Base-by-base conservation (phyloP, 176 grass and related monocot genomes). In the Stipa capillata region DNA sequence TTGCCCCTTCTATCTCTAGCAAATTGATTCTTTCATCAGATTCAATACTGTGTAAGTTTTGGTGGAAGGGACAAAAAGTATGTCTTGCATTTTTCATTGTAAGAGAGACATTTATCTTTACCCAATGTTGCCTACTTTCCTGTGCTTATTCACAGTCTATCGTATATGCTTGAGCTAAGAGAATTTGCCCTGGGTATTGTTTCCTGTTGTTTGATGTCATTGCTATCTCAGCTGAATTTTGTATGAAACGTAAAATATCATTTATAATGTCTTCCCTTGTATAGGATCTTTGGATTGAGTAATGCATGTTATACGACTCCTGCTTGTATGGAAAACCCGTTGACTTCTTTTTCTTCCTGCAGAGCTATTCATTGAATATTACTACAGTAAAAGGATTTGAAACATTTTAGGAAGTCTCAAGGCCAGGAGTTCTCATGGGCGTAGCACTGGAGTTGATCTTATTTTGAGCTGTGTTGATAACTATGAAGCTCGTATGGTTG, bases 401-500 rank as follows among this genome's bases (percentile, higher is more conserved):
- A 77, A 81, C 91, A 49, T 98, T 98, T 72, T 91, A 65, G 86
- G 77, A 60, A 93, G 95, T 37, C 80, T 98, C 68, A 94, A 91
- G 82, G 82, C 82, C 17, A 28, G 48, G 31, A 85, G 76, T 53
- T 83, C 81, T 65, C 25, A 77, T 36, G 79, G 33, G 57, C 56
- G 27, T 51, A 83, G 68, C 53, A 90, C 85, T 77, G 90, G 92
- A 81, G 90, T 98, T 80, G 85, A 98, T 92, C 95, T 98, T 92
- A 69, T 98, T 80, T 86, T 98, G 83, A 94, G 92, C 49, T 98
- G 95, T 59, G 95, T 98, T 65, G 95, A 98, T 89, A 98, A 98
- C 44, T 98, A 98, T 80, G 95, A 98, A 87, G 92, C 95, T 85
- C 90, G 95, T 74, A 98, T 98, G 95, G 95, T 91, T 58, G 92